Evolutionary conservation across 768 basidiomycete species (phyloP).

Genomic region (Auricularia sp.): DNA sequence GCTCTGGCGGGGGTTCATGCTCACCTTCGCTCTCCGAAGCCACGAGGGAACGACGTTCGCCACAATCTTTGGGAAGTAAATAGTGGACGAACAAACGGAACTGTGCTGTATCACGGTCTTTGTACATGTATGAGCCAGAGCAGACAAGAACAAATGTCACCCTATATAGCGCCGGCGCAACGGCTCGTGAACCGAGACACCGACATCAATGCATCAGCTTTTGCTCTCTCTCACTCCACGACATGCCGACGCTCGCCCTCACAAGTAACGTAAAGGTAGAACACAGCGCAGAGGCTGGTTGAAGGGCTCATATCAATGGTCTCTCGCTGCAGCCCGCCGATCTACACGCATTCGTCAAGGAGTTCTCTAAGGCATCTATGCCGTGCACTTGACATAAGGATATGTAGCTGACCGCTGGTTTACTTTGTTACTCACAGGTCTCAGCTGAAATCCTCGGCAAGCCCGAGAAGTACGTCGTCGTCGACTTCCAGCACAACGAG

Average conservation of each 20-base stretch:
- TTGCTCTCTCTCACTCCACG: too few species aligned
- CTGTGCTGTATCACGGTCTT: too few species aligned
- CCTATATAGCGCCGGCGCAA: too few species aligned
- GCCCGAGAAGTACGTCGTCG: slow-evolving; percentile 44
- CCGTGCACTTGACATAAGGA: neutral
- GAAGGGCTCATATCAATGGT: neutral
- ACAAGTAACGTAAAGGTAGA: slow-evolving; percentile 30
- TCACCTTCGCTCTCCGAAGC: slow-evolving; percentile 18
- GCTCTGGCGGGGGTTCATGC: neutral
- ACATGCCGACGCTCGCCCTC: slow-evolving; percentile 32
- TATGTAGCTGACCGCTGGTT: neutral
- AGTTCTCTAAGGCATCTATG: slow-evolving; percentile 46
- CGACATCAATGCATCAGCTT: too few species aligned
- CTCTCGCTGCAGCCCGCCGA: slow-evolving; percentile 16
- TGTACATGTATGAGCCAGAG: too few species aligned
- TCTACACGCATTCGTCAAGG: slow-evolving; percentile 29
- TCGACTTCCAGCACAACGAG: slow-evolving; percentile 48
- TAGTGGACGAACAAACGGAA: neutral
- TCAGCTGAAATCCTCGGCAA: slow-evolving; percentile 44
- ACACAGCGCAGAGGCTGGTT: neutral
- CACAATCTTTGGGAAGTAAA: slow-evolving; percentile 27
- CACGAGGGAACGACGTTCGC: slow-evolving; percentile 37
- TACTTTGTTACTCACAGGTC: slow-evolving; percentile 26
- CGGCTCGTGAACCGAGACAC: too few species aligned
- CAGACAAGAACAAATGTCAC: too few species aligned